Conservation (phyloP, 495 filamentous ascomycete species). For the Aspergillus hancockii region DNA sequence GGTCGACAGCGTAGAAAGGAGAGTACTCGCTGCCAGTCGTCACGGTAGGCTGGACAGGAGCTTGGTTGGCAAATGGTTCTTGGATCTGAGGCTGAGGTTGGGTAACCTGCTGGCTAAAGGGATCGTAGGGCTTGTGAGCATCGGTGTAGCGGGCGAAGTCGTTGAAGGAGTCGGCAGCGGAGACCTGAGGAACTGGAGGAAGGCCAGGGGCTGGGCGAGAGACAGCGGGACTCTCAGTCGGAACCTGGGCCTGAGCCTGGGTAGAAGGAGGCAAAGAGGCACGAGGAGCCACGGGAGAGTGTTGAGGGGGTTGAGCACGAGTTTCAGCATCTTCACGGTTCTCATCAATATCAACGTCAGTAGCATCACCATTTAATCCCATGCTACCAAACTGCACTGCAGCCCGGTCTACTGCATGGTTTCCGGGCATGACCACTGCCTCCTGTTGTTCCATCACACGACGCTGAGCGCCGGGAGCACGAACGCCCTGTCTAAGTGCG, state of each 20-base stretch:
- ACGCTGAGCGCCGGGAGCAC: constrained; percentile 76
- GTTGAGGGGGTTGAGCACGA: constrained; percentile 88
- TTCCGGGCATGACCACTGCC: constrained; percentile 98
- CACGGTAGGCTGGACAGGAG: constrained; percentile 48
- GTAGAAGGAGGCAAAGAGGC: constrained; percentile 82
- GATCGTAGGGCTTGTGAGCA: constrained; percentile 82
- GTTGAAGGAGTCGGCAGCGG: constrained; percentile 53
- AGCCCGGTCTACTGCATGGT: constrained; percentile 88
- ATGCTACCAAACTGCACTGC: constrained; percentile 98
- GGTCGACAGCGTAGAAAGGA: constrained; percentile 83
- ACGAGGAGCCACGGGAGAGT: constrained; percentile 89
- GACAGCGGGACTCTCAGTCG: constrained; percentile 58
- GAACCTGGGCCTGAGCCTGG: constrained; percentile 47
- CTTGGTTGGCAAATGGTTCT: constrained; percentile 60
- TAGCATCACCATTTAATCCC: constrained; percentile 75
- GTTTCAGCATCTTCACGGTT: constrained; percentile 95
- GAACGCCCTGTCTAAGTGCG: constrained; percentile 73
- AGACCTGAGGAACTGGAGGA: constrained; percentile 63
- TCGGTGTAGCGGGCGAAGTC: constrained; percentile 70
- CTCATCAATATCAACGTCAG: constrained; percentile 83
- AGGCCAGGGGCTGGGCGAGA: constrained; percentile 70
- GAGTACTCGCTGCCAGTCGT: constrained; percentile 79
- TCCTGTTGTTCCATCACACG: constrained; percentile 92
- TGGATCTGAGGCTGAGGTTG: constrained; percentile 62
- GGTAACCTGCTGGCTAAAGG: constrained; percentile 77